phyloP scores from a whole-genome alignment of 495 filamentous ascomycete genomes.

The Lasiosphaeris hirsuta region DNA sequence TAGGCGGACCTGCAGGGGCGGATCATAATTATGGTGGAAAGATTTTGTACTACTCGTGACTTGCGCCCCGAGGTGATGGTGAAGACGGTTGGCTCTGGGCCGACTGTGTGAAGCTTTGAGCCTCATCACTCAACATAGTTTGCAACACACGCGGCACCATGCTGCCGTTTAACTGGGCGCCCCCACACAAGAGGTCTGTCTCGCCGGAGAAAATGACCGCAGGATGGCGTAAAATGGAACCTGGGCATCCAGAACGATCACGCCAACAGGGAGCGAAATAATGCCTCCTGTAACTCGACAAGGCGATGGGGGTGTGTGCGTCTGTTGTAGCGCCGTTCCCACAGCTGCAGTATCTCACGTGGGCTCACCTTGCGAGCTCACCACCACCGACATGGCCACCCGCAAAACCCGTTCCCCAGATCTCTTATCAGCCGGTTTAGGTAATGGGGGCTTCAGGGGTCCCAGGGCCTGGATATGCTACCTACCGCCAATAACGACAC shows the following conservation, averaged over 20 bases:
- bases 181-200: not conserved
- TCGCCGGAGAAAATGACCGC: not conserved
- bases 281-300: too few species aligned
- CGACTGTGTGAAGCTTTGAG: not conserved
- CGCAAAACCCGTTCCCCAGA: not conserved
- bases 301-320: not conserved
- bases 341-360: conserved; percentile 23
- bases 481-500: conserved; percentile 16
- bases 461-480: conserved; percentile 5
- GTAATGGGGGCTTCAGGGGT: conserved; percentile 19
- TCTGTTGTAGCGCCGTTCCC: not conserved
- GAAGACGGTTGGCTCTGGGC: not conserved
- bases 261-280: too few species aligned
- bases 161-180: not conserved
- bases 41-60: conserved; percentile 3
- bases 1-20: not conserved
- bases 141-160: not conserved
- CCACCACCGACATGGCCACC: not conserved
- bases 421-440: conserved; percentile 34
- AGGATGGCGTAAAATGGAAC: too few species aligned
- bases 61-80: conserved; percentile 1
- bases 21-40: not conserved
- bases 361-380: not conserved
- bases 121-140: not conserved
- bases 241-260: too few species aligned